Base-by-base conservation (phyloP, 306 rosid species). In the Senna siamea region DNA sequence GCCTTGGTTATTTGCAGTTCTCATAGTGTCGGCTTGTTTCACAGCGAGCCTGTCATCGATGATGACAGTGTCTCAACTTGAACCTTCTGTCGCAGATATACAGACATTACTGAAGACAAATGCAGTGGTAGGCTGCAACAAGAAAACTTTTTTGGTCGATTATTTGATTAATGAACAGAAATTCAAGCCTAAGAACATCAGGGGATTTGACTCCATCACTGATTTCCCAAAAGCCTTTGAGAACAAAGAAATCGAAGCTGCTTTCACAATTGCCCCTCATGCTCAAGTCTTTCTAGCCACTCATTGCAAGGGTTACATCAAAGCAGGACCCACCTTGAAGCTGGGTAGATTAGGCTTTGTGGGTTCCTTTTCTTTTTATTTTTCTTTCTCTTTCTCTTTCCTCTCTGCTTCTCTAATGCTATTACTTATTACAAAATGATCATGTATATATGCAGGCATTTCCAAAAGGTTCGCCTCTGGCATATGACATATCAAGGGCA, bases 331-430 rank as follows among this genome's bases (percentile, higher is more conserved):
- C 10, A 43, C 60, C 43, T 74, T 66, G 60, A 77, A 74, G 54
- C 81, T 85, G 1, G 88, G 89, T 10, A 86, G 86, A 51, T 69
- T 82, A 3, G 90, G 87, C 41, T 89, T 82, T 55, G 90, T 84
- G 74, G 66, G 87, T 70, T 64, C 26, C 3, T 50, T 28, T n/a
- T n/a, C n/a, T n/a, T n/a, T n/a, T n/a, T n/a, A n/a, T n/a, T n/a
- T 9, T 3, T 26, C 30, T 26, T 26, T 3, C 30, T 26, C 30
- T 26, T 26, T 26, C 30, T 6, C 4, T 41, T 11, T 41, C 47
- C 15, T 3, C 4, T 41, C 20, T 5, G 28, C 32, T 41, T 41
- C 19, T 40, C 52, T 38, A 9, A 41, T 41, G 47, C 1, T 12
- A 10, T 41, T 41, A 9, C 47, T 41, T 41, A 11, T 41, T 41